Evolutionary conservation across 1,139 yeast genomes (phyloP), one percentile per base, ranked within the genome.

Genomic region (Nakaseomyces bracarensis): DNA sequence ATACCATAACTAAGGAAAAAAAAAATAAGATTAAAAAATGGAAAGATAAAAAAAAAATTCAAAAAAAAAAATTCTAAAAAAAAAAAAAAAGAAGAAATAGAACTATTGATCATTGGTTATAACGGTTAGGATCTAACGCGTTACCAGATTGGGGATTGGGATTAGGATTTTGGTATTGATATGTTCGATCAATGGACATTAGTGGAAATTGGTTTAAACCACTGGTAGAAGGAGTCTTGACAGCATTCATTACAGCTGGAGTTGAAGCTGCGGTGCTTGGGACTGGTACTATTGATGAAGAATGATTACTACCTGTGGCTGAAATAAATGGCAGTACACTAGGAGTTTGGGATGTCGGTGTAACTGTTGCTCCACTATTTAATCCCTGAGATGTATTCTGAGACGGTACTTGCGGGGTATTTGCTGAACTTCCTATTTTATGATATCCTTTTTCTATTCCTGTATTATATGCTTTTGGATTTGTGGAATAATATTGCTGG

Each of bases 401-500:
- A 20, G 26, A n/a, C 1, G 20, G 36, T 4, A 13, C 30, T 18
- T 27, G 30, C 18, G 13, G 30, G 16, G 18, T 16, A 3, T 19
- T 30, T 19, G 35, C 2, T 4, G 36, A 11, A 18, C 36, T 21
- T 33, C 26, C 26, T 20, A 33, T 14, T 14, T 33, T 33, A 14
- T 13, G 20, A 13, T 20, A n/a, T n/a, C 36, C 36, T 33, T 33
- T 33, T 6, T 33, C 36, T 8, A 33, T 13, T 4, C 18, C n/a
- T n/a, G 36, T 3, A 33, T 21, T 33, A 33, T 20, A 33, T 33
- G 36, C 36, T 33, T 30, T 11, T 30, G 20, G 36, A 21, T 20
- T 20, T 33, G 26, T 21, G 10, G 36, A 33, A 21, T 33, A 33
- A 21, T 33, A 33, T 33, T 33, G 36, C 22, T 30, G 34, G 18